These are phyloP conservation scores for Pseudocercospora fijiensis DNA, from an alignment of 2,329 filamentous ascomycete species.

Conservation along the genomic window DNA sequence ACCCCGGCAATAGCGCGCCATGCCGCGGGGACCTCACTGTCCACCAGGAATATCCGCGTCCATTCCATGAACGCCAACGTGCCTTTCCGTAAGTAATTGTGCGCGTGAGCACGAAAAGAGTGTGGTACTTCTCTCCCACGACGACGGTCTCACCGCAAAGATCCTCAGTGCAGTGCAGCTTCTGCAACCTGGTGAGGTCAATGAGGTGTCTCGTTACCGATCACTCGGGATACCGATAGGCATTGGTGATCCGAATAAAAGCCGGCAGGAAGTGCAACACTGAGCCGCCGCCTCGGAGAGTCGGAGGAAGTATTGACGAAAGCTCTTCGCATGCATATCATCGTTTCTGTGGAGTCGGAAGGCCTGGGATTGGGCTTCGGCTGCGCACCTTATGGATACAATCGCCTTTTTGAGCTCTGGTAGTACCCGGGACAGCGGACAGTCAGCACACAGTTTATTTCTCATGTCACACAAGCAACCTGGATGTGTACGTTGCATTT, in stretches of 20 bases:
- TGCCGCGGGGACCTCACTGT: background rate
- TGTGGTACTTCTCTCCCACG: background rate
- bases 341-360: background rate
- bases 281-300: background rate
- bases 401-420: background rate
- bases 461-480: background rate
- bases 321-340: background rate
- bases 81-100: background rate
- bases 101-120: background rate
- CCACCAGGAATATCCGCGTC: background rate
- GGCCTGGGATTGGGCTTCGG: background rate
- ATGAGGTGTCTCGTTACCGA: conserved; percentile 15
- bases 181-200: conserved; percentile 5
- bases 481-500: background rate
- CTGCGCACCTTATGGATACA: background rate
- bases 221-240: conserved; percentile 10
- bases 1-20: background rate
- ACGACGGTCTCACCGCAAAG: conserved; percentile 8
- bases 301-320: background rate
- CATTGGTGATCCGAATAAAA: conserved; percentile 1
- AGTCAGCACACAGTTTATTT: background rate
- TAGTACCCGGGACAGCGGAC: background rate
- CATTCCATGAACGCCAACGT: background rate
- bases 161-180: conserved; percentile 16
- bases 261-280: conserved; percentile 5